phyloP scores from a whole-genome alignment of 768 basidiomycete genomes.

The Nidularia sp. region DNA sequence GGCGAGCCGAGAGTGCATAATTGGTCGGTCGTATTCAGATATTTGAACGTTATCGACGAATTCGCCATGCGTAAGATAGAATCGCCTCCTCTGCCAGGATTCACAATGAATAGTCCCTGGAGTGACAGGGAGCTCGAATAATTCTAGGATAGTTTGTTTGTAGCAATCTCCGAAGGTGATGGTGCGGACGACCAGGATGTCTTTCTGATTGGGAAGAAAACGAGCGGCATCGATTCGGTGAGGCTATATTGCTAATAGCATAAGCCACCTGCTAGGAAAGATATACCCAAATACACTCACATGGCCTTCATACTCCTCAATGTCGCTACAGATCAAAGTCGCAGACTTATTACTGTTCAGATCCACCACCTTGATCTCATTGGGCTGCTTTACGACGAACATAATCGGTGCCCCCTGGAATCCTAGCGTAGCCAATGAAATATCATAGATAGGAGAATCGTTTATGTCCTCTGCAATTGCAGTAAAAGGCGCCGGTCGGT shows the following conservation, averaged over 20 bases:
- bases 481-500: not conserved
- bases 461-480: not conserved
- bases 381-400: not conserved
- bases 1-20: too few relatives aligned
- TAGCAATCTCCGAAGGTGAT: slow-evolving; percentile 9
- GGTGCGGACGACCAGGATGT: slow-evolving; percentile 49
- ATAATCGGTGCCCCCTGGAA: not conserved
- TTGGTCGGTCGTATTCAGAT: too few relatives aligned
- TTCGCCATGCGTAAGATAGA: too few relatives aligned
- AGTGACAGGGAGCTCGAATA: too few relatives aligned
- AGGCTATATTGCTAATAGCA: not conserved
- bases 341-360: too few relatives aligned
- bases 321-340: not conserved
- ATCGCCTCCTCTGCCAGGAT: too few relatives aligned
- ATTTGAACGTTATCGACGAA: too few relatives aligned
- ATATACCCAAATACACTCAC: not conserved
- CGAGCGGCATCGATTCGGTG: too few relatives aligned
- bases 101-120: too few relatives aligned
- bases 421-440: not conserved
- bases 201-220: slow-evolving; percentile 44
- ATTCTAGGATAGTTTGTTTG: too few relatives aligned
- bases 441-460: not conserved
- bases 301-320: not conserved
- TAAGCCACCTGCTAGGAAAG: not conserved
- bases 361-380: not conserved